phyloP scores from a whole-genome alignment of 2,329 filamentous ascomycete species.

The Fusarium sp. region DNA sequence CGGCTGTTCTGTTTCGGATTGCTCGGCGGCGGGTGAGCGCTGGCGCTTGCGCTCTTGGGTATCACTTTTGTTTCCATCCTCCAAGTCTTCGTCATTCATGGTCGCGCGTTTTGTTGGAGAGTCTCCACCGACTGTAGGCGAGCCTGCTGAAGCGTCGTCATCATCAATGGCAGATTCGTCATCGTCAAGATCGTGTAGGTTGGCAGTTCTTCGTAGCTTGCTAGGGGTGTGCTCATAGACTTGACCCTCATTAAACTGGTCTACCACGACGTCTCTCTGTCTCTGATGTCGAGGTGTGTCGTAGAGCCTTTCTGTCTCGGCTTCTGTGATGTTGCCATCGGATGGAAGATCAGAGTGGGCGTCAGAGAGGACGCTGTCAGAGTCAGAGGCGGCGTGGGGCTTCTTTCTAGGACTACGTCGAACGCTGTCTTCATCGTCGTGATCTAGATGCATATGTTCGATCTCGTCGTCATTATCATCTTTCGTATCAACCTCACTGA shows the following conservation, averaged over 20 bases:
- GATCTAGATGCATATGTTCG: slow-evolving; percentile 66
- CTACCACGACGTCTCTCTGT: slow-evolving; percentile 70
- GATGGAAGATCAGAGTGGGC: slow-evolving; percentile 56
- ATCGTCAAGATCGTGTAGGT: slow-evolving; percentile 51
- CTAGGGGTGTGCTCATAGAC: slow-evolving; percentile 77
- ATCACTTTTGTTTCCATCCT: slow-evolving; percentile 51
- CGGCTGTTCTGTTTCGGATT: slow-evolving; percentile 60
- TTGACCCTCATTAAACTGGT: slow-evolving; percentile 64
- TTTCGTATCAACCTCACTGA: slow-evolving; percentile 91
- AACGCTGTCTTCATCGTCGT: slow-evolving; percentile 50
- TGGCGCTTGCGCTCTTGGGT: slow-evolving; percentile 62
- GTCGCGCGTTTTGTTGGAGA: slow-evolving; percentile 51
- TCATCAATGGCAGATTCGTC: slow-evolving; percentile 58
- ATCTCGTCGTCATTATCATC: slow-evolving; percentile 76
- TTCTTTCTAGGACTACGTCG: slow-evolving; percentile 46
- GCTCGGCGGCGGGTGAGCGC: slow-evolving; percentile 59
- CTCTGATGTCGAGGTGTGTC: slow-evolving; percentile 80
- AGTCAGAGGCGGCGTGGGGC: slow-evolving; percentile 54
- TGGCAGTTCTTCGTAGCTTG: slow-evolving; percentile 72
- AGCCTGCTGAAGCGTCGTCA: slow-evolving; percentile 53
- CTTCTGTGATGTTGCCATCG: slow-evolving; percentile 77
- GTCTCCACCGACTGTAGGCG: slow-evolving; percentile 54
- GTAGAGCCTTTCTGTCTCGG: slow-evolving; percentile 93
- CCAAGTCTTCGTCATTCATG: slow-evolving; percentile 45
- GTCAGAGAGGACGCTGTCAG: slow-evolving; percentile 68